phyloP scores from a whole-genome alignment of 805 yeast species.

The Saturnispora silvae region DNA sequence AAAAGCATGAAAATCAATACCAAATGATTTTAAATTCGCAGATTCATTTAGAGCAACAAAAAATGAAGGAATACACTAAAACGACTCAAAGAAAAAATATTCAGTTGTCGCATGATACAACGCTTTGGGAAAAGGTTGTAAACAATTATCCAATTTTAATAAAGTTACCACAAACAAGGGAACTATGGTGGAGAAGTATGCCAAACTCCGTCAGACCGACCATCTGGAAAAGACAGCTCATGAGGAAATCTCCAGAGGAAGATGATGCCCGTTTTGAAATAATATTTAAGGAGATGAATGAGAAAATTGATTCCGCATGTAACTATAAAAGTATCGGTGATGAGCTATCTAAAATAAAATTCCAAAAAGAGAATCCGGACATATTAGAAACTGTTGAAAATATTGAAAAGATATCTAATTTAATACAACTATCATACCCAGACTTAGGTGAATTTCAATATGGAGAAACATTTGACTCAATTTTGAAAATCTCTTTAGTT shows the following conservation, averaged over 20 bases:
- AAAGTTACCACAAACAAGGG: conserved; percentile 32
- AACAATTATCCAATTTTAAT: conserved; percentile 28
- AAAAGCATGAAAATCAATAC: conserved; percentile 44
- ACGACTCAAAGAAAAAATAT: conserved; percentile 26
- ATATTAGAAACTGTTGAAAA: conserved; percentile 11
- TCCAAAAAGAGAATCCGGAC: conserved; percentile 10
- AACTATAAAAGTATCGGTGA: conserved; percentile 18
- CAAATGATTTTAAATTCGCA: conserved; percentile 34
- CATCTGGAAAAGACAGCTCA: conserved; percentile 43
- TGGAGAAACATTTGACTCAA: conserved; percentile 22
- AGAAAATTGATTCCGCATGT: conserved; percentile 22
- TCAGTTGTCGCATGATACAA: conserved; percentile 29
- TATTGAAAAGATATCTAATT: conserved; percentile 18
- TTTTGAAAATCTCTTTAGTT: conserved; percentile 18
- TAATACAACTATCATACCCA: conserved; percentile 21
- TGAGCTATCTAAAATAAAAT: conserved; percentile 12
- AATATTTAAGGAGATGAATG: conserved; percentile 15
- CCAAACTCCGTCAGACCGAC: conserved; percentile 33
- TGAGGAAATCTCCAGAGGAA: conserved; percentile 19
- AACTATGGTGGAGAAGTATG: conserved; percentile 53
- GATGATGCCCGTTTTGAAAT: conserved; percentile 11
- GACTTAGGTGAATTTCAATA: conserved; percentile 22
- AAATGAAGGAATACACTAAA: conserved; percentile 24
- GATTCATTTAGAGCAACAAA: conserved; percentile 28
- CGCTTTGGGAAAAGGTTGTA: conserved; percentile 34